Evolutionary conservation across 2,329 filamentous ascomycete genomes (phyloP), one percentile per base, ranked within the genome.

Genomic region (Myriangium duriaei): DNA sequence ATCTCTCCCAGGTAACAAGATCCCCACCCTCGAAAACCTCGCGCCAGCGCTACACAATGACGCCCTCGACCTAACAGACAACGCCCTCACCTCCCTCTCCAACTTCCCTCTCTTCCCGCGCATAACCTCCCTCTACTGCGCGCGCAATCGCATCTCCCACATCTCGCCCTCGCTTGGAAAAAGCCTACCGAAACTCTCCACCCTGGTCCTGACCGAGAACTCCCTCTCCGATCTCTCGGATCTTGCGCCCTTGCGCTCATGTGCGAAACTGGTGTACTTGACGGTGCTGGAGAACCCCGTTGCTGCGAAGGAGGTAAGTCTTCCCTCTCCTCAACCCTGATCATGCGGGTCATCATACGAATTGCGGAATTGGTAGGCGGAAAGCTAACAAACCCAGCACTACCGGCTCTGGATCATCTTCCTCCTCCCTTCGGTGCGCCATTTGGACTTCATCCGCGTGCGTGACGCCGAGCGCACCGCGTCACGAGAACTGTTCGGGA

Each of bases 21-120:
- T 98, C 61, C 85, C 88, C 54, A 75, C 81, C 44, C 94, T 98
- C 68, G 91, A 98, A 71, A 98, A 98, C 63, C 65, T 98, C 65
- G 91, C 91, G 69, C 83, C 86, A 57, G 88, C 91, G 11, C 52
- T 92, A 84, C 84, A 87, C 52, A 86, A 92, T 72, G 91, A 96
- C 68, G 79, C 84, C 48, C 92, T 98, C 69, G 91, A 98, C 66
- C 79, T 98, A 54, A 96, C 91, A 61, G 91, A 98, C 69, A 98
- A 98, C 62, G 87, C 95, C 62, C 88, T 98, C 54, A 76, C 83
- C 51, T 69, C 80, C 34, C 74, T 98, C 46, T 80, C 79, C 48
- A 95, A 95, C 65, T 94, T 98, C 59, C 91, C 91, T 3, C 76
- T 93, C 35, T 88, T 82, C 40, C 87, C 85, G 32, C 81, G 91